Evolutionary conservation across 2,329 filamentous ascomycete species (phyloP), one percentile per base, ranked within the genome.

Genomic region (Triangularia verruculosa): DNA sequence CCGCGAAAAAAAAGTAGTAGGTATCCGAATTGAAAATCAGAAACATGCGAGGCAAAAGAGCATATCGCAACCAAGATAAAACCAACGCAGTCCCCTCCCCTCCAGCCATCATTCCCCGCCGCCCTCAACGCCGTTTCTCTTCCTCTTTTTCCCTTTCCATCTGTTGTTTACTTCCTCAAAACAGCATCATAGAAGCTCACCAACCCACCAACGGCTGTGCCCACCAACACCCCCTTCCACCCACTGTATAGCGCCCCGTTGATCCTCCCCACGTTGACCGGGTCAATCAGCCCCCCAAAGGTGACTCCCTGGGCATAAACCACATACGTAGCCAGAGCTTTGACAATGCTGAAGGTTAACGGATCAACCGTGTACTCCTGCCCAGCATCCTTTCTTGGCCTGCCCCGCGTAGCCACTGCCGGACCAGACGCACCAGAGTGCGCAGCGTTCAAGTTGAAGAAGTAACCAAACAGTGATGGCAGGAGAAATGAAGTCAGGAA

Each of bases 291-390:
- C 30, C 89, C 89, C 56, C 84, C 80, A 62, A 89, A 84, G 56
- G 83, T 85, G 58, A 84, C 82, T 32, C 85, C 86, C 74, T 89
- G 86, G 9, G 83, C 86, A 74, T 93, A 97, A 17, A 97, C 88
- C 32, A 94, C 83, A 75, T 90, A 97, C 7, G 91, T 88, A 64
- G 93, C 77, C 61, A 98, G 75, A 0, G 90, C 93, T 80, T 97
- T 97, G 70, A 86, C 86, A 63, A 98, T 88, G 79, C 93, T 96
- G 79, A 96, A 99, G 22, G 89, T 90, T 73, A 98, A 79, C 3
- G 93, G 93, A 74, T 99, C 95, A 68, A 94, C 87, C 5, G 82
- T 79, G 68, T 89, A 87, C 20, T 17, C 32, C 28, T 53, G 24
- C n/a, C 59, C 53, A 5, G 17, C 51, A 8, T 24, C 24, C 13